These are phyloP conservation scores for Coprinellus aureogranulatus DNA, from an alignment of 768 basidiomycete species.

Conservation along the genomic window DNA sequence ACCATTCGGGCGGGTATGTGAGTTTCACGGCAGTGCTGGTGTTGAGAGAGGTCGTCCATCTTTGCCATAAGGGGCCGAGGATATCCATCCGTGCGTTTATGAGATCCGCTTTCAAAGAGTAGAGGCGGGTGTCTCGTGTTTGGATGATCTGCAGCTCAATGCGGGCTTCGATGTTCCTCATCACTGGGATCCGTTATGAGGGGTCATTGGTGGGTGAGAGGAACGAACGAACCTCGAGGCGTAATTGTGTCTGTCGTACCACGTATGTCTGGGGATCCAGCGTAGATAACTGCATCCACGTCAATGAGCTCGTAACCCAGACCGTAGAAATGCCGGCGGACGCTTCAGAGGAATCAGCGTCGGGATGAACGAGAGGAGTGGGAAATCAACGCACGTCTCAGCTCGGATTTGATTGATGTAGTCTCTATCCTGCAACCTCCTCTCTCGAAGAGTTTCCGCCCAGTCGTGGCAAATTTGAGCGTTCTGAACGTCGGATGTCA, in stretches of 20 bases:
- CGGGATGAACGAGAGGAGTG: neutral
- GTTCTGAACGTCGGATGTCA: neutral
- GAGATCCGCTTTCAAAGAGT: neutral
- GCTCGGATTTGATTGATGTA: neutral
- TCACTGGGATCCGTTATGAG: neutral
- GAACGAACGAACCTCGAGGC: neutral
- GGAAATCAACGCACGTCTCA: neutral
- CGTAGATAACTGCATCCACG: neutral
- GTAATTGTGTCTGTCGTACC: neutral
- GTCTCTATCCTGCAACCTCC: neutral
- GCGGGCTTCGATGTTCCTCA: neutral
- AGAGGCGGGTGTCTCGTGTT: neutral
- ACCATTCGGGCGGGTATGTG: too few species aligned
- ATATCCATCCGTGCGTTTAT: neutral
- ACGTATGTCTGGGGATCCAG: neutral
- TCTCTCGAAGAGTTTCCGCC: neutral
- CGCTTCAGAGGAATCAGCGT: neutral
- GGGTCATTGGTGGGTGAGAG: neutral
- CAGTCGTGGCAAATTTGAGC: neutral
- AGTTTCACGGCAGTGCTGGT: neutral
- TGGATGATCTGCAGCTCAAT: neutral
- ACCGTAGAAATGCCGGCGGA: neutral
- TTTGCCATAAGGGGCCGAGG: neutral
- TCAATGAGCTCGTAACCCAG: neutral
- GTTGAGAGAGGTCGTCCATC: neutral